phyloP scores from a whole-genome alignment of 768 basidiomycete genomes.

The Suillus alpinus region DNA sequence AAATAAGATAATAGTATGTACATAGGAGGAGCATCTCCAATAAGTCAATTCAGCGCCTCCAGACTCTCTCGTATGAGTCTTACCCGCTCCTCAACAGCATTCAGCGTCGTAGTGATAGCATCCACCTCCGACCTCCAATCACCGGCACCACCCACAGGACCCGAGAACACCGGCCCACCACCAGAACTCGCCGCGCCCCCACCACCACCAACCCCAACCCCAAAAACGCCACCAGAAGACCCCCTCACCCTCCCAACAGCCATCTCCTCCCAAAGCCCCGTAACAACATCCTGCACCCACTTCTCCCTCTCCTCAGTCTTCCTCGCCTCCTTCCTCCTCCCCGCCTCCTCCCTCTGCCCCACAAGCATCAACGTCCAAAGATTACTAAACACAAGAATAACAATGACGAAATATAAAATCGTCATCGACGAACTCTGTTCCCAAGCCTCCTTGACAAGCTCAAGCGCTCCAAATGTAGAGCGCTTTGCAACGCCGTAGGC shows the following conservation, averaged over 20 bases:
- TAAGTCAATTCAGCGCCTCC: conserved; percentile 27
- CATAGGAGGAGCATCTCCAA: not conserved
- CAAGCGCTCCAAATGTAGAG: conserved; percentile 69
- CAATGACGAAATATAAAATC: conserved; percentile 72
- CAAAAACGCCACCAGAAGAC: not conserved
- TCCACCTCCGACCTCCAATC: conserved; percentile 47
- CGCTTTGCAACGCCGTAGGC: conserved; percentile 67
- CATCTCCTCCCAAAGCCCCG: conserved; percentile 72
- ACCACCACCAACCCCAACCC: not conserved
- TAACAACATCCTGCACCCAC: conserved; percentile 72
- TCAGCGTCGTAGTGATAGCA: conserved; percentile 49
- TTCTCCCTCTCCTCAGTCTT: conserved; percentile 67
- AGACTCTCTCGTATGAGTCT: conserved; percentile 44
- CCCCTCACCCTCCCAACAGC: conserved; percentile 38
- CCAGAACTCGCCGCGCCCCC: not conserved
- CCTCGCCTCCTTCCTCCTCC: conserved; percentile 44
- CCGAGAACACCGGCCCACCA: conserved; percentile 13
- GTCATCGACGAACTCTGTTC: conserved; percentile 71
- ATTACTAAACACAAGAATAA: conserved; percentile 72
- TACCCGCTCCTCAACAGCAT: conserved; percentile 57
- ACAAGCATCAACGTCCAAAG: conserved; percentile 59
- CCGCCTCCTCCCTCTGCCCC: conserved; percentile 45
- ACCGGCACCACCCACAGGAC: conserved; percentile 17
- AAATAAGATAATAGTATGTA: not conserved
- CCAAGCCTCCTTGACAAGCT: conserved; percentile 78